A percentile compares a stretch with the other conserved stretches of the same genome.
Evolutionary conservation across 495 filamentous ascomycete genomes (phyloP).

Genomic region (Penicillium lividum): DNA sequence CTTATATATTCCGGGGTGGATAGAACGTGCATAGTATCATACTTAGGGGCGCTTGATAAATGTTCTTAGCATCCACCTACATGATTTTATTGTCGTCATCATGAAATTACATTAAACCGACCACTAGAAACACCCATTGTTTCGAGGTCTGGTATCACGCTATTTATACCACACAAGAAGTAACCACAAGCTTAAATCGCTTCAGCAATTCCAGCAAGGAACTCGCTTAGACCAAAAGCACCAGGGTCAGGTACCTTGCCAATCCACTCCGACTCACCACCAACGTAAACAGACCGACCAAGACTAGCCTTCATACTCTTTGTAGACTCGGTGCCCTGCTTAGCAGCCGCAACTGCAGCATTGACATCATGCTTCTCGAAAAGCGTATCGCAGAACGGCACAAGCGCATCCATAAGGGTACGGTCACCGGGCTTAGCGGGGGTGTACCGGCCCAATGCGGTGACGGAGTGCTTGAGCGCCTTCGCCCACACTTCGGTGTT

Average conservation of each 20-base stretch:
- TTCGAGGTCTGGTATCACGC: constrained; percentile 12
- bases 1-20: no score
- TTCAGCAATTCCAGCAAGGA: constrained; percentile 75
- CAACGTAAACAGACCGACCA: constrained; percentile 89
- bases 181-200: constrained; percentile 27
- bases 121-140: neutral
- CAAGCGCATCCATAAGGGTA: constrained; percentile 86
- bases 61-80: no score
- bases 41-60: no score
- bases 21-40: no score
- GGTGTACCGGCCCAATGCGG: constrained; percentile 78
- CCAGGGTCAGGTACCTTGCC: constrained; percentile 86
- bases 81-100: constrained; percentile 18
- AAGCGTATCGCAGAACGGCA: constrained; percentile 80
- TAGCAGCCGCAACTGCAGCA: constrained; percentile 72
- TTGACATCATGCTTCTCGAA: constrained; percentile 61
- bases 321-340: constrained; percentile 75
- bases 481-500: constrained; percentile 67
- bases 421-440: constrained; percentile 87
- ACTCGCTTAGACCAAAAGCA: constrained; percentile 78
- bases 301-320: constrained; percentile 89
- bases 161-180: constrained; percentile 10
- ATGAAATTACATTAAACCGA: constrained; percentile 29
- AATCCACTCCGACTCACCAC: constrained; percentile 73
- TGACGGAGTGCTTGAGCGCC: constrained; percentile 69